Conservation (phyloP, 2,329 filamentous ascomycete species). For the Colletotrichum lini region DNA sequence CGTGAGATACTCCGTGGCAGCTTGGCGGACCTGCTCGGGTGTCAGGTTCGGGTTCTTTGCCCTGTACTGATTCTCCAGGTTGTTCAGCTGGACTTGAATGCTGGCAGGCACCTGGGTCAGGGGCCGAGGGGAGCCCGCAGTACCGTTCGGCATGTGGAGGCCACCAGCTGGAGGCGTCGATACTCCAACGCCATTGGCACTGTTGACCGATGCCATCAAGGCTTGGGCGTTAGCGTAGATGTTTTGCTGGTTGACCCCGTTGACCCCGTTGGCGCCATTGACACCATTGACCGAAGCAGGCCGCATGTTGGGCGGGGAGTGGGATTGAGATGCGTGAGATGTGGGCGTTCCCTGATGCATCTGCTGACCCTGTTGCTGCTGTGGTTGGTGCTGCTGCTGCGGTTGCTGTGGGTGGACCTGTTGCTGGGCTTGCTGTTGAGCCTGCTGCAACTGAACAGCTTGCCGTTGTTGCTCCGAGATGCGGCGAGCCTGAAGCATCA, state of each 20-base stretch:
- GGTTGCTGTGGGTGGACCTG: conserved; percentile 59
- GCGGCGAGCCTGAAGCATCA: conserved; percentile 75
- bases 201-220: conserved; percentile 66
- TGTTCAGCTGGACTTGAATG: conserved; percentile 64
- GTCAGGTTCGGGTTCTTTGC: conserved; percentile 66
- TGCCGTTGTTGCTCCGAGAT: conserved; percentile 76
- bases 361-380: conserved; percentile 57
- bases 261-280: conserved; percentile 59
- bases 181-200: conserved; percentile 59
- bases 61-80: conserved; percentile 67
- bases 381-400: conserved; percentile 67
- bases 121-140: conserved; percentile 62
- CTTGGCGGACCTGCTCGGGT: conserved; percentile 64
- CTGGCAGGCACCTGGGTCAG: conserved; percentile 62
- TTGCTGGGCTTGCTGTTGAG: conserved; percentile 48
- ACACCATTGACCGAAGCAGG: conserved; percentile 42
- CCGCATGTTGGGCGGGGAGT: conserved; percentile 60
- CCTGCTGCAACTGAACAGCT: conserved; percentile 64
- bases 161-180: conserved; percentile 61
- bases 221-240: conserved; percentile 68
- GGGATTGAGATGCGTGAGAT: conserved; percentile 51
- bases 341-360: conserved; percentile 49
- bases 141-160: conserved; percentile 62
- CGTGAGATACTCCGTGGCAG: conserved; percentile 66
- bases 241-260: conserved; percentile 65